Conservation (phyloP, 2,329 filamentous ascomycete genomes). For the Daldinia sp. region DNA sequence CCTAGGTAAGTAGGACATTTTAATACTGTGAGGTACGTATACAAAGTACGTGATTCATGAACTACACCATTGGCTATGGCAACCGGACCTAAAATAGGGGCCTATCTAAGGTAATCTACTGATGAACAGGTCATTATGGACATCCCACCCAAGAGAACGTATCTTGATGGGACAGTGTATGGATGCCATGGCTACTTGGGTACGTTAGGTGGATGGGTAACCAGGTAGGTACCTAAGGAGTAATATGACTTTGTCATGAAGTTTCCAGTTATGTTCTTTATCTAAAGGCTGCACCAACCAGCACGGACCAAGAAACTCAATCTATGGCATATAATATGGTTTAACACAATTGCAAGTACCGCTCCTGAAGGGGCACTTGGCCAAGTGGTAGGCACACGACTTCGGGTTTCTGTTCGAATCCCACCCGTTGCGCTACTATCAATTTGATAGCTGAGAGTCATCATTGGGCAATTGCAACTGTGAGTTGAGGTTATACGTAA, state of each 20-base stretch:
- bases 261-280: not conserved
- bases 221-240: not conserved
- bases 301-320: too few species aligned
- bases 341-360: not conserved
- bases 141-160: too few species aligned
- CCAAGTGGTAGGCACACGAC: not conserved
- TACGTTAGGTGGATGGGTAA: too few species aligned
- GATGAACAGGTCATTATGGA: too few species aligned
- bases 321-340: slow-evolving; percentile 1
- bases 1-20: not conserved
- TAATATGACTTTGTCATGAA: not conserved
- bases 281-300: not conserved
- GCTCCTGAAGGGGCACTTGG: slow-evolving; percentile 1
- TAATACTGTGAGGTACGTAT: not conserved
- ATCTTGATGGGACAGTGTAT: not conserved
- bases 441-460: slow-evolving; percentile 5
- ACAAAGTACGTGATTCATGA: not conserved
- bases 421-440: slow-evolving; percentile 4
- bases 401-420: not conserved
- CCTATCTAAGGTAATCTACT: not conserved
- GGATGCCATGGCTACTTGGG: too few species aligned
- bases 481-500: not conserved
- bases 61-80: not conserved
- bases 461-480: not conserved
- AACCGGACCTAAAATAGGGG: not conserved